These are phyloP conservation scores for Aspergillus haitiensis DNA, from an alignment of 495 filamentous ascomycete species.

Conservation along the genomic window DNA sequence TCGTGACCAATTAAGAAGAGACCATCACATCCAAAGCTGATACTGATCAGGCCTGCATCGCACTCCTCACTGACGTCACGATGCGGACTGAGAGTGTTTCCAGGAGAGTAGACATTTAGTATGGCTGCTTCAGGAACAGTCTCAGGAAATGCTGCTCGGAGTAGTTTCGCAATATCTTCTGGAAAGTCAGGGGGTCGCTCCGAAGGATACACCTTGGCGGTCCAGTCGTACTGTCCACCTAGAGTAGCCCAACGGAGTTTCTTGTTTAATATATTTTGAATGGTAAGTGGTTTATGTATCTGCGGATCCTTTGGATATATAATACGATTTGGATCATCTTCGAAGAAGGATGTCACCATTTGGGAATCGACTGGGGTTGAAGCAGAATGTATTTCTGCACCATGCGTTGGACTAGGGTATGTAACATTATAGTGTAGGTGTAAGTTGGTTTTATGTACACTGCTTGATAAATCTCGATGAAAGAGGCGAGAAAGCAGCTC, in stretches of 20 bases:
- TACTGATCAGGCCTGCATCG: constrained; percentile 70
- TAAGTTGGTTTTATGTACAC: constrained; percentile 77
- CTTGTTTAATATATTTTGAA: constrained; percentile 64
- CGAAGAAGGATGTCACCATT: constrained; percentile 50
- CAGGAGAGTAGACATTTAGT: constrained; percentile 83
- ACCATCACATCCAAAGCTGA: constrained; percentile 86
- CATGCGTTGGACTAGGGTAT: constrained; percentile 51
- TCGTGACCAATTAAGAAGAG: constrained; percentile 62
- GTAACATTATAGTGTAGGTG: constrained; percentile 78
- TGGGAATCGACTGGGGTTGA: constrained; percentile 1
- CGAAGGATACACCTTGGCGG: constrained; percentile 71
- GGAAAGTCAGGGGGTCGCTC: constrained; percentile 72
- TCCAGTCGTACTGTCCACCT: constrained; percentile 95
- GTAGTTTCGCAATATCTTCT: constrained; percentile 61
- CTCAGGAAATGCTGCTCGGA: constrained; percentile 66
- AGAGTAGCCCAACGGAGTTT: constrained; percentile 91
- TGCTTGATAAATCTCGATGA: constrained; percentile 76
- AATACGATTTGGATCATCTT: constrained; percentile 34
- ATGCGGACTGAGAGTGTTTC: constrained; percentile 84
- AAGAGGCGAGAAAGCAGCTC: constrained; percentile 66
- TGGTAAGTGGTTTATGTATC: constrained; percentile 67
- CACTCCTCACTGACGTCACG: constrained; percentile 85
- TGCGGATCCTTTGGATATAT: constrained; percentile 63
- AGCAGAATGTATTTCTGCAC: neutral
- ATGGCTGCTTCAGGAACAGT: constrained; percentile 84